These are phyloP conservation scores for Aspergillus haitiensis DNA, from an alignment of 495 filamentous ascomycete genomes.

Conservation along the genomic window DNA sequence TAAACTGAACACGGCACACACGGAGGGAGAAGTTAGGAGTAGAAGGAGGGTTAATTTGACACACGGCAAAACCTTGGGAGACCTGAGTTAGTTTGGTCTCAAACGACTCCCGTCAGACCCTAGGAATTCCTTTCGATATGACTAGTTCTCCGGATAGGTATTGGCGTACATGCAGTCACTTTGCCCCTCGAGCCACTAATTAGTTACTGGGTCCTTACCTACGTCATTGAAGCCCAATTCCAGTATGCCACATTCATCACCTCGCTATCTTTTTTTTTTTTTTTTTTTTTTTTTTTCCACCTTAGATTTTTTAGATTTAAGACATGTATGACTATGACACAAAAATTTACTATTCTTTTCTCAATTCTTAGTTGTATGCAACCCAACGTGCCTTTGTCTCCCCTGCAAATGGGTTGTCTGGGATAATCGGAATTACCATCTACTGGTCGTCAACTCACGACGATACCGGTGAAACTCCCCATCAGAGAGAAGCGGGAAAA, in stretches of 20 bases:
- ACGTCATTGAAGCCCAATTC: conserved; percentile 20
- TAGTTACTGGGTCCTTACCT: background rate
- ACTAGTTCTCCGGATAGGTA: conserved; percentile 4
- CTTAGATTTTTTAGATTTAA: no score
- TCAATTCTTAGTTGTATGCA: no score
- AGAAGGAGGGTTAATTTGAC: background rate
- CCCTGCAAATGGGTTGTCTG: no score
- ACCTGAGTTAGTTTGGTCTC: conserved; percentile 1
- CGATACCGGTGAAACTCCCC: no score
- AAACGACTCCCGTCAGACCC: background rate
- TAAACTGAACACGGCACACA: conserved; percentile 13
- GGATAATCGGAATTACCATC: no score
- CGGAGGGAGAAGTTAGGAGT: background rate
- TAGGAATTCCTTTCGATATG: background rate
- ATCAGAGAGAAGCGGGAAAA: no score
- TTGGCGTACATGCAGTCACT: conserved; percentile 5
- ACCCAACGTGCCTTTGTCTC: no score
- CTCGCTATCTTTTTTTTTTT: background rate
- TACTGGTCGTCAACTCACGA: no score
- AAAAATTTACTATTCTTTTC: no score
- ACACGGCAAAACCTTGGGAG: conserved; percentile 4
- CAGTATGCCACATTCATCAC: conserved; percentile 1
- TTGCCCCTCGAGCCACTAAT: background rate
- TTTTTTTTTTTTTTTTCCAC: no score
- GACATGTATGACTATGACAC: no score